Evolutionary conservation across 805 yeast species (phyloP), one percentile per base, ranked within the genome.

Genomic region (Zygoascus flipseniorum): DNA sequence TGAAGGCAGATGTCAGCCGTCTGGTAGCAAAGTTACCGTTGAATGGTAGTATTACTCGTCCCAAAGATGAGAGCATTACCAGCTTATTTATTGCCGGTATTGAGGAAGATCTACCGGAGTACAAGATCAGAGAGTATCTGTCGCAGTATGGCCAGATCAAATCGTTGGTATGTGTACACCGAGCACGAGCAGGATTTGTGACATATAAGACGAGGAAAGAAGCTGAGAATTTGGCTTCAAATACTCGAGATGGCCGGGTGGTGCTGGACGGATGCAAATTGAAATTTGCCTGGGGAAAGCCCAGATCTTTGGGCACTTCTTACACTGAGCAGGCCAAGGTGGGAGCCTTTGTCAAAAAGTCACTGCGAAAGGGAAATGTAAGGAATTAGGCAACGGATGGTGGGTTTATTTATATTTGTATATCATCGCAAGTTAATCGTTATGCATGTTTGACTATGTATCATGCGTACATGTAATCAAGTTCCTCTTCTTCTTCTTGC

Each of bases 81-180:
- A 76, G 89, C 0, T 77, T 89, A 51, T 89, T 89, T 64, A 63
- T 89, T 18, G 86, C 83, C 68, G 96, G 96, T 1, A 72, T 88
- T 18, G 82, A 78, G 55, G 78, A 80, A 3, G 80, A 81, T 14
- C 63, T 84, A 6, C 84, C 95, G 0, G 88, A 83, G 60, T 82
- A 81, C 66, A 69, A 70, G 51, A 70, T 89, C 14, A 64, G 78
- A 16, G 79, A 79, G 8, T 73, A 66, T 56, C 6, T 46, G 18
- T 13, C 49, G 8, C 63, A 69, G 26, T 65, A 65, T 53, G 85
- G 85, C 1, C 63, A 70, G 37, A 59, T 85, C 11, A 75, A 77
- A 51, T 67, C 79, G 18, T 62, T 82, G 31, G 72, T 74, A 10
- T 65, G 83, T 20, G 74, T 79, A 41, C 87, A 82, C 57, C 68